phyloP scores from a whole-genome alignment of 2,329 filamentous ascomycete species.

The Fusarium burgessii region DNA sequence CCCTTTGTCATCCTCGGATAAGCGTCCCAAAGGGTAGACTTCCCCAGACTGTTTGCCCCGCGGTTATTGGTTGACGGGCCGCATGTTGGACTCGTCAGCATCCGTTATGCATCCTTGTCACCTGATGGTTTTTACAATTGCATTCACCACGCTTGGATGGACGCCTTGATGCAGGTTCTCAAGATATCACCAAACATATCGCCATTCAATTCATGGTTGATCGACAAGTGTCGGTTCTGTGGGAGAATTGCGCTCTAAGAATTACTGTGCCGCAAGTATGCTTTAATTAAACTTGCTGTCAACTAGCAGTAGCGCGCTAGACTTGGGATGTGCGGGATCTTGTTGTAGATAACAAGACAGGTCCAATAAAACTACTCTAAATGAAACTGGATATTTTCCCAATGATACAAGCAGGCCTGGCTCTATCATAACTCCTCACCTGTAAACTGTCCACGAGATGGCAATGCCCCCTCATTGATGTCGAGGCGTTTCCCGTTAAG shows the following conservation, averaged over 20 bases:
- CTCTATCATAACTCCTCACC: no score
- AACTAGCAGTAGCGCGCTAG: neutral
- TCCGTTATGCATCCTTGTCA: neutral
- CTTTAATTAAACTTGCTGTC: neutral
- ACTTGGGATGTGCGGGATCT: neutral
- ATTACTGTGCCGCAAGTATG: neutral
- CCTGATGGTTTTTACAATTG: neutral
- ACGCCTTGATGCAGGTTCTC: neutral
- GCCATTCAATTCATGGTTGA: neutral
- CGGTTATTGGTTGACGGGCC: conserved; percentile 20
- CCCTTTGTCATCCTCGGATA: conserved; percentile 29
- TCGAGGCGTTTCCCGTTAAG: no score
- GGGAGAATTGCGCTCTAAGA: neutral
- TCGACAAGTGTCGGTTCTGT: neutral
- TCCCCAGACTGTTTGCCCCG: conserved; percentile 14
- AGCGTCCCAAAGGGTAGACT: conserved; percentile 19
- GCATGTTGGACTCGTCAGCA: conserved; percentile 34
- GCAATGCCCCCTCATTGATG: no score
- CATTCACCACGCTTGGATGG: neutral
- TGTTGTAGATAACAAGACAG: no score
- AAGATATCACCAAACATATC: no score
- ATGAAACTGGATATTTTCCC: neutral
- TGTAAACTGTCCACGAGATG: no score
- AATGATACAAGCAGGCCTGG: no score
- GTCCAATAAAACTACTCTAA: neutral